These are phyloP conservation scores for Cyclaneusma minus DNA, from an alignment of 2,329 filamentous ascomycete species.

Conservation along the genomic window DNA sequence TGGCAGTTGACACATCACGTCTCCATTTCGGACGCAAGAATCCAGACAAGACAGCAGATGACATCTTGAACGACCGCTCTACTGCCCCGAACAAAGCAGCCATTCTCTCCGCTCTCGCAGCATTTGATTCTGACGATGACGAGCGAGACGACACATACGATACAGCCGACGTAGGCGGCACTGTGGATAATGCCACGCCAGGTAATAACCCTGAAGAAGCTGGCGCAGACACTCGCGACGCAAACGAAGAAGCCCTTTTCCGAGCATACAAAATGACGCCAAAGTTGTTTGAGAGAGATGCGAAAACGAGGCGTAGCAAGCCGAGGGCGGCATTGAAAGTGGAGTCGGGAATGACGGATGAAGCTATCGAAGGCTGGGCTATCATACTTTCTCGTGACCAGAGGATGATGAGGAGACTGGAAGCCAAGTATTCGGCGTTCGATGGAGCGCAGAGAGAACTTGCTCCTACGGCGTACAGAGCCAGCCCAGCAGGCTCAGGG, in stretches of 20 bases:
- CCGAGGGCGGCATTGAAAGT: conserved; percentile 48
- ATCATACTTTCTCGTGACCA: conserved; percentile 69
- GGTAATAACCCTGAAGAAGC: conserved; percentile 28
- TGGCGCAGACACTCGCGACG: conserved; percentile 23
- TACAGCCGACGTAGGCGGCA: conserved; percentile 77
- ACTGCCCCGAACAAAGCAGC: conserved; percentile 62
- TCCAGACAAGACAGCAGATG: conserved; percentile 50
- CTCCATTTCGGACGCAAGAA: conserved; percentile 68
- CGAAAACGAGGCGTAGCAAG: conserved; percentile 49
- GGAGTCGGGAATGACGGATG: conserved; percentile 81
- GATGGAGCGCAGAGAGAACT: conserved; percentile 50
- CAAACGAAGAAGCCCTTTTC: conserved; percentile 60
- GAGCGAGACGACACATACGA: conserved; percentile 97
- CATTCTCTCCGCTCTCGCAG: conserved; percentile 73
- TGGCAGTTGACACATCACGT: conserved; percentile 48
- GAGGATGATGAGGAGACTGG: conserved; percentile 50
- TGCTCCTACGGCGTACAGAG: conserved; percentile 48
- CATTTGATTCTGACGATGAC: conserved; percentile 88
- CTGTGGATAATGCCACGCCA: conserved; percentile 53
- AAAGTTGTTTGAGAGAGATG: conserved; percentile 55
- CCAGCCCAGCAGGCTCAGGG: conserved; percentile 34
- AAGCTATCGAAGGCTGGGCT: conserved; percentile 87
- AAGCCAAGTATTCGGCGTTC: conserved; percentile 53
- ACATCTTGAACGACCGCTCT: conserved; percentile 49
- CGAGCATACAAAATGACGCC: conserved; percentile 50